Evolutionary conservation across 345 rosid genomes (phyloP).

Genomic region (Psidium friedrichsthalianum): DNA sequence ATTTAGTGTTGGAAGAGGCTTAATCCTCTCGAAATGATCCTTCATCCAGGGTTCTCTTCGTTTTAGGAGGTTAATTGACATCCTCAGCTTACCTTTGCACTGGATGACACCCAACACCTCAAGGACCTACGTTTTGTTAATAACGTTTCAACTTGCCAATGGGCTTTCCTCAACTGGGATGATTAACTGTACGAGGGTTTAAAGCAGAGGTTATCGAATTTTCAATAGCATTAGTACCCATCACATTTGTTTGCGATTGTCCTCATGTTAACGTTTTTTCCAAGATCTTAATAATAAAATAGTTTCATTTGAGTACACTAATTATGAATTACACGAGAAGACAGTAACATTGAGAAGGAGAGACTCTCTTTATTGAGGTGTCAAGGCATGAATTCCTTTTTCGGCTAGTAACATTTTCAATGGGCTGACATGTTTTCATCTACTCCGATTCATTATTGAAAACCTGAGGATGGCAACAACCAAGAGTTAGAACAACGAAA

Average conservation of each 20-base stretch:
- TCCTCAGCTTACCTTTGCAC: neutral
- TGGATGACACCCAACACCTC: neutral
- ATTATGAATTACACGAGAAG: neutral
- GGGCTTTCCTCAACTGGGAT: neutral
- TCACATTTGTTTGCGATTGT: too few species aligned
- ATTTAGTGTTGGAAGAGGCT: neutral
- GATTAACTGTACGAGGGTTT: neutral
- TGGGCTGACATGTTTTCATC: neutral
- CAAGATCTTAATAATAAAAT: too few species aligned
- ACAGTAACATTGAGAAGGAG: neutral
- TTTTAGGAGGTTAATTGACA: neutral
- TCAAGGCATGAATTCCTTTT: neutral
- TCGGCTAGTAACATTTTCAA: neutral
- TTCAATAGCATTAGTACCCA: neutral
- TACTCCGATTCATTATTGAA: neutral
- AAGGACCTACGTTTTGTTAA: too few species aligned
- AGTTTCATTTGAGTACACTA: too few species aligned
- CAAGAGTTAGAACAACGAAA: neutral
- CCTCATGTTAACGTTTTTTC: too few species aligned
- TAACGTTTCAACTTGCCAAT: too few species aligned
- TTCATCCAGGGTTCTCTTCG: neutral
- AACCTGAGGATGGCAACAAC: neutral
- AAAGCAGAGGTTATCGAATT: neutral
- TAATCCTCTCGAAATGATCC: neutral
- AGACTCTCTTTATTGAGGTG: neutral